phyloP scores from a whole-genome alignment of 225 moss, liverwort and hornwort species.

The Ulota crispa region DNA sequence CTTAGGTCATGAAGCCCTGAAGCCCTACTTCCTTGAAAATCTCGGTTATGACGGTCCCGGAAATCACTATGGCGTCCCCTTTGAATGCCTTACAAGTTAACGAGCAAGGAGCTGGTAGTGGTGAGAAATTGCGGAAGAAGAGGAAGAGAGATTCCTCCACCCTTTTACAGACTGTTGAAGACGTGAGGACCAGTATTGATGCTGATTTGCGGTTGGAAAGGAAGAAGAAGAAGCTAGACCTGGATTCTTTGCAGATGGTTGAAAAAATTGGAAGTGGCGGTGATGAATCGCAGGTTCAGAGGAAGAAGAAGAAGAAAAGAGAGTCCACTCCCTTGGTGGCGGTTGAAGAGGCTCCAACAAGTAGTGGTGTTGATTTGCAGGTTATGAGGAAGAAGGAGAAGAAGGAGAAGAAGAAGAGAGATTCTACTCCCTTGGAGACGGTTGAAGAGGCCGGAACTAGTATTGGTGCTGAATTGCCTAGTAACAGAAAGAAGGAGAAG shows the following conservation, averaged over 20 bases:
- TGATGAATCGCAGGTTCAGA: neutral
- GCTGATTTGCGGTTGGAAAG: neutral
- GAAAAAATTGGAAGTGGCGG: neutral
- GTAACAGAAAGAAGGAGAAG: conserved; percentile 11
- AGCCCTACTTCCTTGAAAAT: too few species aligned
- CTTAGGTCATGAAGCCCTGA: neutral
- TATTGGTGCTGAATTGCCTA: conserved; percentile 1
- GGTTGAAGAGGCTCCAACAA: conserved; percentile 5
- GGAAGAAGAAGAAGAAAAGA: conserved; percentile 11
- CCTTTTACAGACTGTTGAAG: neutral
- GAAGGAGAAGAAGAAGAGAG: neutral
- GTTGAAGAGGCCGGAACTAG: conserved; percentile 4
- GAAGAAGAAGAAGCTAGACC: neutral
- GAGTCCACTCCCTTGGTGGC: neutral
- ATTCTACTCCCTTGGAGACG: neutral
- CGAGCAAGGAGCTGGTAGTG: neutral
- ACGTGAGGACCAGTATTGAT: neutral
- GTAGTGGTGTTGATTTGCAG: neutral
- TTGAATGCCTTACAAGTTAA: neutral
- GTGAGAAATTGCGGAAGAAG: neutral
- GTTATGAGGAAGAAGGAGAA: neutral
- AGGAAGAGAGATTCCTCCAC: neutral
- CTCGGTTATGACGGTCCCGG: neutral
- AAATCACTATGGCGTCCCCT: neutral
- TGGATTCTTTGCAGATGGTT: neutral